Percentiles rank a stretch among this genome's conserved stretches.
phyloP scores from a whole-genome alignment of 495 filamentous ascomycete species.

The Trichoderma virens region DNA sequence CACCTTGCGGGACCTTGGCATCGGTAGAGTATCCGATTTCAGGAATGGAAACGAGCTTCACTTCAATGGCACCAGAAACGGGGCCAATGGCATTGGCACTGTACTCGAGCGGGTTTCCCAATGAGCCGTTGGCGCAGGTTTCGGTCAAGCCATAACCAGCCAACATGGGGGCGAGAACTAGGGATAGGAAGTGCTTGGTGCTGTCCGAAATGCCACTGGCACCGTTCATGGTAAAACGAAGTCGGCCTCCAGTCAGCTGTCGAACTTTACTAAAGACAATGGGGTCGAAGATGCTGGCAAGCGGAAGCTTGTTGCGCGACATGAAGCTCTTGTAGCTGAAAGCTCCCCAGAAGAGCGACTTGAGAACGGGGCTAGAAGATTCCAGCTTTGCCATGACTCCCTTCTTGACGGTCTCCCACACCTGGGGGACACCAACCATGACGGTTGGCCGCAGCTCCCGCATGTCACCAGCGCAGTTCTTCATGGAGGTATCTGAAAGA shows the following conservation, averaged over 20 bases:
- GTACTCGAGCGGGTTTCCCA: slow-evolving; percentile 62
- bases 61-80: slow-evolving; percentile 53
- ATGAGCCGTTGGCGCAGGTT: slow-evolving; percentile 62
- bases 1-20: slow-evolving; percentile 74
- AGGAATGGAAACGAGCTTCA: slow-evolving; percentile 70
- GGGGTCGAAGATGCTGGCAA: slow-evolving; percentile 64
- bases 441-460: slow-evolving; percentile 70
- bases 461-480: slow-evolving; percentile 54
- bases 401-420: slow-evolving; percentile 71
- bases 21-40: slow-evolving; percentile 79
- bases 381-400: slow-evolving; percentile 65
- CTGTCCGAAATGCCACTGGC: slow-evolving; percentile 73
- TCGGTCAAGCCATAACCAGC: slow-evolving; percentile 91
- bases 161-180: slow-evolving; percentile 64
- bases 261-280: slow-evolving; percentile 72
- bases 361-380: slow-evolving; percentile 20
- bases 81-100: slow-evolving; percentile 67
- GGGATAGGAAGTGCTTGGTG: slow-evolving; percentile 70
- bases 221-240: slow-evolving; percentile 67
- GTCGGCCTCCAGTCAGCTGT: slow-evolving; percentile 62
- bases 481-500: slow-evolving; percentile 56
- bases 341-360: slow-evolving; percentile 36
- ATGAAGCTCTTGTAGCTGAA: slow-evolving; percentile 48
- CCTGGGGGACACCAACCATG: slow-evolving; percentile 80
- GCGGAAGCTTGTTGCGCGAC: slow-evolving; percentile 55